phyloP scores from a whole-genome alignment of 2,329 filamentous ascomycete species.

The Pyrenophora tritici-repentis region DNA sequence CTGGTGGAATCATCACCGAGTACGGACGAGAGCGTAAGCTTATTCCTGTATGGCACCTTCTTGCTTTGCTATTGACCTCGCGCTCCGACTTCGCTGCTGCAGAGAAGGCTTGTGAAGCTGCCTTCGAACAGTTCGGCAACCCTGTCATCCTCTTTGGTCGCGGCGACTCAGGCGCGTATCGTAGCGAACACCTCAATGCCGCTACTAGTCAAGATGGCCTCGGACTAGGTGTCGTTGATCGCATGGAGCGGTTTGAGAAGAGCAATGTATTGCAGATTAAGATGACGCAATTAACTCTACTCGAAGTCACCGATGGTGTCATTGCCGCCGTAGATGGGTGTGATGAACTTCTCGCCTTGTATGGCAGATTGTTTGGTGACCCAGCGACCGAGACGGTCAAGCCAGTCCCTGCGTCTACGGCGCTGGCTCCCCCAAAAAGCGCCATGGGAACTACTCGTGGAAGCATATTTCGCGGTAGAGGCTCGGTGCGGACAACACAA shows the following conservation, averaged over 20 bases:
- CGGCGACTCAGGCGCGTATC: constrained; percentile 56
- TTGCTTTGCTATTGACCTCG: constrained; percentile 83
- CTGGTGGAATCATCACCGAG: constrained; percentile 30
- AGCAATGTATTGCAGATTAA: constrained; percentile 90
- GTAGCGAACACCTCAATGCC: constrained; percentile 69
- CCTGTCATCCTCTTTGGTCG: constrained; percentile 71
- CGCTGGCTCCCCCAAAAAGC: constrained; percentile 61
- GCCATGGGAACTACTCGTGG: constrained; percentile 72
- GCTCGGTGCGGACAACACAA: constrained; percentile 35
- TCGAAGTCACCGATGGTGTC: constrained; percentile 82
- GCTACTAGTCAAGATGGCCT: constrained; percentile 20
- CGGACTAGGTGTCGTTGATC: constrained; percentile 67
- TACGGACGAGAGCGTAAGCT: constrained; percentile 61
- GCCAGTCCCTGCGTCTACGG: constrained; percentile 50
- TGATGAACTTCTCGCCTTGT: constrained; percentile 81
- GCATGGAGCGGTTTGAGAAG: constrained; percentile 83
- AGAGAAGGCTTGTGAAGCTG: constrained; percentile 81
- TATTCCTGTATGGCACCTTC: constrained; percentile 90
- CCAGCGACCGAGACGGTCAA: constrained; percentile 46
- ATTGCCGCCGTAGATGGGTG: constrained; percentile 86
- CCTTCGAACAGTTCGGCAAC: constrained; percentile 86
- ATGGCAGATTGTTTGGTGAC: constrained; percentile 77
- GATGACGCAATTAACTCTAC: constrained; percentile 86
- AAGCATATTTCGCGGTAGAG: constrained; percentile 72
- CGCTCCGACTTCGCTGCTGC: constrained; percentile 84